Conservation (phyloP, 495 filamentous ascomycete genomes). For the Paragyromitra xinjiangensis region DNA sequence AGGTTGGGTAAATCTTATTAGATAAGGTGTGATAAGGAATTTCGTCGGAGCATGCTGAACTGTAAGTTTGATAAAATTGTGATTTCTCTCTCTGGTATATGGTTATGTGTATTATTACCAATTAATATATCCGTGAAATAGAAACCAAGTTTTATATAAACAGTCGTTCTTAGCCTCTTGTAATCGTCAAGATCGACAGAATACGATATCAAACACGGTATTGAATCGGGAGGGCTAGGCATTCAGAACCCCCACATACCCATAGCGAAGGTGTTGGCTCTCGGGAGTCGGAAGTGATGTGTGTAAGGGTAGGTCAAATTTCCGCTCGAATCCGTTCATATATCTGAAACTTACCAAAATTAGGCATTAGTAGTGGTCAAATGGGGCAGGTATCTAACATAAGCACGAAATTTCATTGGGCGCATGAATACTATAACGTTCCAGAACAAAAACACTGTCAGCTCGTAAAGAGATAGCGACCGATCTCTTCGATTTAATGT, state of each 20-base stretch:
- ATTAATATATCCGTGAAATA: no score
- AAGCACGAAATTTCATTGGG: neutral
- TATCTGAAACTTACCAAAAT: neutral
- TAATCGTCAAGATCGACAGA: no score
- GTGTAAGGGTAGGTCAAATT: neutral
- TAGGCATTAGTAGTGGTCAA: neutral
- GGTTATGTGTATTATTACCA: no score
- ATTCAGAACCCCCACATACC: no score
- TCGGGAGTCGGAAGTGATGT: neutral
- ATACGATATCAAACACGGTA: neutral
- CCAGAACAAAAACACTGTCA: neutral
- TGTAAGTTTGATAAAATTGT: no score
- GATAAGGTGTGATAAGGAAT: neutral
- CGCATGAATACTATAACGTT: neutral
- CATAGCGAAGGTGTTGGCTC: neutral
- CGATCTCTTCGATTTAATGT: neutral
- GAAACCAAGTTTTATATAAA: no score
- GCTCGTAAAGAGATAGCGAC: neutral
- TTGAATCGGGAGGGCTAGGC: no score
- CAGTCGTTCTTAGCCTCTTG: no score
- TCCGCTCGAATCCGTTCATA: neutral
- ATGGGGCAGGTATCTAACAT: neutral
- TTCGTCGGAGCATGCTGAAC: no score
- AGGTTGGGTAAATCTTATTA: neutral
- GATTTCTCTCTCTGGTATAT: no score